Conservation (phyloP, 2,329 filamentous ascomycete species). For the Aspergillus puulaauensis region DNA sequence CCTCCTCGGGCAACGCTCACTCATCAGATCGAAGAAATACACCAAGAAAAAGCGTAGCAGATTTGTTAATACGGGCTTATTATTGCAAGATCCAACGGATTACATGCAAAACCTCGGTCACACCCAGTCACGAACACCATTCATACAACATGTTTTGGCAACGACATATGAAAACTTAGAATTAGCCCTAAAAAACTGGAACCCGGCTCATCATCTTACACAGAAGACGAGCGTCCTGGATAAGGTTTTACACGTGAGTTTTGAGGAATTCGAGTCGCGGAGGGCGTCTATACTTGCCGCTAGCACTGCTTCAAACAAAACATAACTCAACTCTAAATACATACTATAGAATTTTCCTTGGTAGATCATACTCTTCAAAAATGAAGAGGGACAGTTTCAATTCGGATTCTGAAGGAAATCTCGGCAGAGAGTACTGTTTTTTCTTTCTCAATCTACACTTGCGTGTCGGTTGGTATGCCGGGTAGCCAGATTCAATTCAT, state of each 20-base stretch:
- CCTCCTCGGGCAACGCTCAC: constrained; percentile 40
- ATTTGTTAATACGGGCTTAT: constrained; percentile 42
- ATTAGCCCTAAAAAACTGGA: constrained; percentile 25
- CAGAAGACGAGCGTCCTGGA: constrained; percentile 23
- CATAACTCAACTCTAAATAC: background rate
- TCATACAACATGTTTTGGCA: constrained; percentile 49
- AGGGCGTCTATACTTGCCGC: background rate
- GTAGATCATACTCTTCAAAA: background rate
- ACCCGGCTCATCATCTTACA: constrained; percentile 3
- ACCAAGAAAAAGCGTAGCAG: constrained; percentile 33
- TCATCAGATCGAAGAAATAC: constrained; percentile 33
- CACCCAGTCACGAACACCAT: constrained; percentile 48
- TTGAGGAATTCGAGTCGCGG: constrained; percentile 21
- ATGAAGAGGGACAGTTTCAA: background rate
- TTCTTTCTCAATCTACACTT: background rate
- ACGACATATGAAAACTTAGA: constrained; percentile 27
- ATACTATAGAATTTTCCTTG: background rate
- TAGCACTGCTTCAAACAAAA: background rate
- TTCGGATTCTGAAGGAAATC: background rate
- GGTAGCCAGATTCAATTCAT: background rate
- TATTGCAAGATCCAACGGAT: constrained; percentile 60
- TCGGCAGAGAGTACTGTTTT: background rate
- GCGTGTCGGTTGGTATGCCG: background rate
- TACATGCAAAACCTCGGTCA: constrained; percentile 57
- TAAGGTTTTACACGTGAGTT: constrained; percentile 29